phyloP scores from a whole-genome alignment of 2,329 filamentous ascomycete species.

The Cladosporium sp. region DNA sequence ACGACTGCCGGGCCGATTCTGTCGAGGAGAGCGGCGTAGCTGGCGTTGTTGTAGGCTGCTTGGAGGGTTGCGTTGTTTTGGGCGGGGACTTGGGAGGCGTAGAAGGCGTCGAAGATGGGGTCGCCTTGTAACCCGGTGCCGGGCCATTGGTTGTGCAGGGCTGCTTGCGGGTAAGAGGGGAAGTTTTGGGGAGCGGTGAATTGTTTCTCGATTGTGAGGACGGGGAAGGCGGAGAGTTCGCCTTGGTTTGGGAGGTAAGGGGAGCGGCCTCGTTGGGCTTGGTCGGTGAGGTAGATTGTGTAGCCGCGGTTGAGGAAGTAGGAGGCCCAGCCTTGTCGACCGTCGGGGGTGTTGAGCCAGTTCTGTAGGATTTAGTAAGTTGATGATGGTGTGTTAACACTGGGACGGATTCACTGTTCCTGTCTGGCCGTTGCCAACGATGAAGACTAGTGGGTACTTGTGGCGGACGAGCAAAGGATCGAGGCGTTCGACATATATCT shows the following conservation, averaged over 20 bases:
- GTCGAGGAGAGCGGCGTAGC: slow-evolving; percentile 37
- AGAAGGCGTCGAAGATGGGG: slow-evolving; percentile 47
- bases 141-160: slow-evolving; percentile 43
- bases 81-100: slow-evolving; percentile 41
- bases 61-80: slow-evolving; percentile 32
- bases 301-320: slow-evolving; percentile 45
- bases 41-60: slow-evolving; percentile 17
- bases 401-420: slow-evolving; percentile 33
- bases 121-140: slow-evolving; percentile 40
- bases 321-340: slow-evolving; percentile 44
- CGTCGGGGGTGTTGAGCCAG: slow-evolving; percentile 48
- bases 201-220: slow-evolving; percentile 29
- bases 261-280: slow-evolving; percentile 34
- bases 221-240: slow-evolving; percentile 15
- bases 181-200: slow-evolving; percentile 36
- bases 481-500: slow-evolving; percentile 54
- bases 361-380: slow-evolving; percentile 25
- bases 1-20: slow-evolving; percentile 41
- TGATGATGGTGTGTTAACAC: not conserved
- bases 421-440: slow-evolving; percentile 42
- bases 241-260: slow-evolving; percentile 19
- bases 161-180: slow-evolving; percentile 39
- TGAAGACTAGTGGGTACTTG: slow-evolving; percentile 37
- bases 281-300: slow-evolving; percentile 43
- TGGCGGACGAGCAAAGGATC: slow-evolving; percentile 28